Evolutionary conservation across 352 stramenopile genomes (phyloP).

Genomic region (Pythium aphanidermatum): DNA sequence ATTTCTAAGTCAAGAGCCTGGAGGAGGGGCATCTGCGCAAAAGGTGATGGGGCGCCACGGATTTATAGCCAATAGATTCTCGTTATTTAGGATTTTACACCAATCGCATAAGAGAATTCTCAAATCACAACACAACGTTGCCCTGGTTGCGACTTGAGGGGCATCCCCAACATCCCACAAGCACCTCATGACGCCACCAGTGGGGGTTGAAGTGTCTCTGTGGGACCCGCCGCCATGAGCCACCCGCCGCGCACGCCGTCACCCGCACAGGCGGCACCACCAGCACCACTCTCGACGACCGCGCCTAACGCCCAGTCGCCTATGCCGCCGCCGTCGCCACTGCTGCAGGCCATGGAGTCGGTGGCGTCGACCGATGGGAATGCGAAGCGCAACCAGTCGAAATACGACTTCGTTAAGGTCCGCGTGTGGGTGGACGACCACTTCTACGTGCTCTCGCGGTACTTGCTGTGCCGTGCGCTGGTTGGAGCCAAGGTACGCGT

Average conservation of each 20-base stretch:
- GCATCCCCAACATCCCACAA: too few relatives aligned
- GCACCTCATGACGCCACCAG: too few relatives aligned
- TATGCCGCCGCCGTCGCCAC: constrained; percentile 27
- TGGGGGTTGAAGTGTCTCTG: too few relatives aligned
- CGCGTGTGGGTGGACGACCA: constrained; percentile 87
- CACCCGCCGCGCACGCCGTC: not conserved
- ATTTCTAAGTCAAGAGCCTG: constrained; percentile 6
- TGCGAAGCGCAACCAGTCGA: constrained; percentile 82
- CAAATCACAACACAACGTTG: too few relatives aligned
- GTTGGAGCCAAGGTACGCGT: constrained; percentile 70
- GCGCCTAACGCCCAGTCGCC: constrained; percentile 7
- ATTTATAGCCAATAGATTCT: not conserved
- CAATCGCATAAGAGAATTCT: too few relatives aligned
- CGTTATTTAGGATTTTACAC: not conserved
- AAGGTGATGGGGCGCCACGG: constrained; percentile 16
- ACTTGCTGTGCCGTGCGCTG: constrained; percentile 76
- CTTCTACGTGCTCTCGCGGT: constrained; percentile 85
- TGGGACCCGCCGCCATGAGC: not conserved
- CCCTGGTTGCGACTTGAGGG: too few relatives aligned
- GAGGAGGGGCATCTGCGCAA: constrained; percentile 3
- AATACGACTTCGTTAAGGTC: constrained; percentile 89
- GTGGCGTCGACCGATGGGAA: constrained; percentile 32
- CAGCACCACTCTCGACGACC: constrained; percentile 6
- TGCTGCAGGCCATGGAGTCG: constrained; percentile 26
- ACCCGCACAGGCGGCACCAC: not conserved